These are phyloP conservation scores for Candida endomychidarum DNA, from an alignment of 805 yeast genomes.

Conservation along the genomic window DNA sequence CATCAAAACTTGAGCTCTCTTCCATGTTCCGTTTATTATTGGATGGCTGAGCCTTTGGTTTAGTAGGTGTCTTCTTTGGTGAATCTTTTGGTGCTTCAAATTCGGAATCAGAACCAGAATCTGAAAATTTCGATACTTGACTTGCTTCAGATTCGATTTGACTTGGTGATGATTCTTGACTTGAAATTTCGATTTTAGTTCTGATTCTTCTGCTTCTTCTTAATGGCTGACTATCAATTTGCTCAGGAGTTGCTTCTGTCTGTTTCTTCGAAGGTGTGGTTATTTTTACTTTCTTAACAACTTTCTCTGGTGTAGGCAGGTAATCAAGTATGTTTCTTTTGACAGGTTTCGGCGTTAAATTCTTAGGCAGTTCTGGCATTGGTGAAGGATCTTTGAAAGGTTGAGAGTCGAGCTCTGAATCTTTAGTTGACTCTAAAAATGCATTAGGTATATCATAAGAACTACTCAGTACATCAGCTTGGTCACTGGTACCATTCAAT, in stretches of 20 bases:
- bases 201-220: slow-evolving; percentile 8
- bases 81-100: neutral
- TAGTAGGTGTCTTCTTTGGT: neutral
- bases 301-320: neutral
- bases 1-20: slow-evolving; percentile 15
- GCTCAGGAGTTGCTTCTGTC: neutral
- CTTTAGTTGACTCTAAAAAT: neutral
- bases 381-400: too few species aligned
- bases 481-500: too few species aligned
- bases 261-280: neutral
- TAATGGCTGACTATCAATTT: neutral
- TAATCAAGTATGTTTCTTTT: slow-evolving; percentile 6
- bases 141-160: neutral
- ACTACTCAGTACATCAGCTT: too few species aligned
- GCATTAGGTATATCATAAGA: too few species aligned
- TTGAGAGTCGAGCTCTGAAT: too few species aligned
- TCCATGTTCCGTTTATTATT: neutral
- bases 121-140: neutral
- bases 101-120: slow-evolving; percentile 3
- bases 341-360: neutral
- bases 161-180: slow-evolving; percentile 1
- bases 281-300: neutral
- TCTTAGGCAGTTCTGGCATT: slow-evolving; percentile 9
- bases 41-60: neutral
- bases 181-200: neutral